Evolutionary conservation across 176 grass and related monocot species (phyloP).

Genomic region (Thinopyrum elongatum): DNA sequence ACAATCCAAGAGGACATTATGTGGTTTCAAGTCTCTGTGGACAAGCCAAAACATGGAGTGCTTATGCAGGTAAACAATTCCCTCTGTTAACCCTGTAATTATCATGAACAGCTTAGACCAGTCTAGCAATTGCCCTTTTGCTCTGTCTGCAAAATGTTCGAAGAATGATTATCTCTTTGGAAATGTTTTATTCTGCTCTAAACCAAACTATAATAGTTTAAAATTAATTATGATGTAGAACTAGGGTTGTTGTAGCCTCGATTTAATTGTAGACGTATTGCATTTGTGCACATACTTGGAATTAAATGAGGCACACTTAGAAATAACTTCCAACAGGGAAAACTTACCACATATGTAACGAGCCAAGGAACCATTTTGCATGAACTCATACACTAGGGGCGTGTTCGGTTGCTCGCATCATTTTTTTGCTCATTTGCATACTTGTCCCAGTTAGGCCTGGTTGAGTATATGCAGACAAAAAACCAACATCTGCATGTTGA

Average conservation of each 20-base stretch:
- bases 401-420: too few species aligned
- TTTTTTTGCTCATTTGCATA: too few species aligned
- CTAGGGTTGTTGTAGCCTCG: too few species aligned
- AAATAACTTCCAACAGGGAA: not conserved
- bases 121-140: not conserved
- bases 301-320: not conserved
- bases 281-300: not conserved
- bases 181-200: not conserved
- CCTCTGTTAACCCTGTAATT: conserved; percentile 38
- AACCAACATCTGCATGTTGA: too few species aligned
- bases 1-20: conserved; percentile 36
- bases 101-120: conserved; percentile 14
- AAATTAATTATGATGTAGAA: not conserved
- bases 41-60: conserved; percentile 19
- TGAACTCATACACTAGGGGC: too few species aligned
- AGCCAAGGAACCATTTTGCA: too few species aligned
- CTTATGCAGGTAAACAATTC: conserved; percentile 53
- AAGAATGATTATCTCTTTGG: not conserved
- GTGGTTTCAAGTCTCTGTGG: conserved; percentile 48
- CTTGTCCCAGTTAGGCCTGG: too few species aligned
- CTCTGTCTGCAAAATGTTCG: not conserved
- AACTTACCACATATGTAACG: too few species aligned
- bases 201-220: conserved; percentile 4
- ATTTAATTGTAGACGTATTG: not conserved
- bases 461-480: too few species aligned